phyloP scores from a whole-genome alignment of 257 asterid genomes.

The Solanum arcanum region DNA sequence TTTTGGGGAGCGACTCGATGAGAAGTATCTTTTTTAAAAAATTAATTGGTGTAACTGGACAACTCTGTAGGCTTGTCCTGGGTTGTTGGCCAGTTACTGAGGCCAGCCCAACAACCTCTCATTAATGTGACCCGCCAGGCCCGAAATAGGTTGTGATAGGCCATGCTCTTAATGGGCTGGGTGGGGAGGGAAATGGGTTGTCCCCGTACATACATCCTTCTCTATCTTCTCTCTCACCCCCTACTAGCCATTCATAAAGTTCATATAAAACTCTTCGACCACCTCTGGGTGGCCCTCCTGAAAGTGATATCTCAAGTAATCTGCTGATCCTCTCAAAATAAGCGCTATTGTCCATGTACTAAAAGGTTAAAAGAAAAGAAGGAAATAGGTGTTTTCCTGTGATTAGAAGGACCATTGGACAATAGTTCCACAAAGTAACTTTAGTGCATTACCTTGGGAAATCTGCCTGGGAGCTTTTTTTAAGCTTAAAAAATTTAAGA shows the following conservation, averaged over 20 bases:
- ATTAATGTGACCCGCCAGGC: not conserved
- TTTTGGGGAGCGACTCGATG: not conserved
- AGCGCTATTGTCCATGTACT: not conserved
- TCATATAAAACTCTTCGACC: not conserved
- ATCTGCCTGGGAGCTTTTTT: not conserved
- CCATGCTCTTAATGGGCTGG: not conserved
- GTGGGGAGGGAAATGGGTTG: not conserved
- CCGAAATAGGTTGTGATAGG: not conserved
- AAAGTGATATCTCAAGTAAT: not conserved
- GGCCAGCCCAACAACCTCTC: not conserved
- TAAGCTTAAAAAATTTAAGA: not conserved
- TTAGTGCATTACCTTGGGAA: not conserved
- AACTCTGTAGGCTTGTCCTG: not conserved
- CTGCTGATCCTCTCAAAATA: not conserved
- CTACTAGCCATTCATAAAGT: not conserved
- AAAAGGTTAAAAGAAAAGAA: not conserved
- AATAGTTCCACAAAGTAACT: not conserved
- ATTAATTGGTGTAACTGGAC: not conserved
- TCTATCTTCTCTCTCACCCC: not conserved
- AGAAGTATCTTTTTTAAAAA: not conserved
- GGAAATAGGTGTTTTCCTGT: not conserved
- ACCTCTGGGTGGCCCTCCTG: not conserved
- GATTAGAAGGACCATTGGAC: not conserved
- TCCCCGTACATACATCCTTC: not conserved
- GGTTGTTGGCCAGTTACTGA: not conserved